These are phyloP conservation scores for Musa troglodytarum DNA, from an alignment of 176 grass and related monocot genomes.

Conservation along the genomic window DNA sequence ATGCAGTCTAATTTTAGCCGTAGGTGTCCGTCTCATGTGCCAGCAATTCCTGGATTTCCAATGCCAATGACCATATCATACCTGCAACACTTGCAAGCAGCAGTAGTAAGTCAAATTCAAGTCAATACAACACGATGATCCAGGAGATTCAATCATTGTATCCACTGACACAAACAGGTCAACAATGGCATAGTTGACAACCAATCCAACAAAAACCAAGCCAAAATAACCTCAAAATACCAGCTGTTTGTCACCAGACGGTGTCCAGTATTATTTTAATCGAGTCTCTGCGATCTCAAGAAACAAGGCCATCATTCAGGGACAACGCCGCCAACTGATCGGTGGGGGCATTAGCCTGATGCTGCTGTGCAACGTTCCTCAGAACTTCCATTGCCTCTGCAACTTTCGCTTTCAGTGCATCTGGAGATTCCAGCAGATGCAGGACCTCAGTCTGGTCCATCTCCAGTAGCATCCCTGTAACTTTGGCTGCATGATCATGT, in stretches of 20 bases:
- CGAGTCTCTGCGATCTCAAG: background rate
- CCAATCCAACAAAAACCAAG: background rate
- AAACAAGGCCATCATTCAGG: slow-evolving; percentile 40
- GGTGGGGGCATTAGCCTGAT: slow-evolving; percentile 43
- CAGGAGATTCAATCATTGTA: background rate
- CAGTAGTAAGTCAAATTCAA: background rate
- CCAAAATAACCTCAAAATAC: background rate
- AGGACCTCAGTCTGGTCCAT: slow-evolving; percentile 97
- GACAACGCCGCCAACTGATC: slow-evolving; percentile 60
- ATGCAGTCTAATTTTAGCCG: too few species aligned
- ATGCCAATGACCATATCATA: too few species aligned
- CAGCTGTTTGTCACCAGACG: background rate
- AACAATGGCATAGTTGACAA: background rate
- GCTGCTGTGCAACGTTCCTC: slow-evolving; percentile 58
- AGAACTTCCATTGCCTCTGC: slow-evolving; percentile 93
- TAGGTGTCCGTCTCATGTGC: too few species aligned
- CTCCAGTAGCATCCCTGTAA: slow-evolving; percentile 89
- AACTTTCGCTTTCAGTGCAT: slow-evolving; percentile 81
- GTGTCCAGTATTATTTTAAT: too few species aligned
- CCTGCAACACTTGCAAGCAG: background rate
- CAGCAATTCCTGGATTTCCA: too few species aligned
- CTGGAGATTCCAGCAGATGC: slow-evolving; percentile 85
- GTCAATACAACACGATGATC: background rate
- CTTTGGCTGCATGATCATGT: slow-evolving; percentile 69
- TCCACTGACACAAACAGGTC: background rate